Base-by-base conservation (phyloP, 164 flowering plant species). In the Cinnamomum micranthum region DNA sequence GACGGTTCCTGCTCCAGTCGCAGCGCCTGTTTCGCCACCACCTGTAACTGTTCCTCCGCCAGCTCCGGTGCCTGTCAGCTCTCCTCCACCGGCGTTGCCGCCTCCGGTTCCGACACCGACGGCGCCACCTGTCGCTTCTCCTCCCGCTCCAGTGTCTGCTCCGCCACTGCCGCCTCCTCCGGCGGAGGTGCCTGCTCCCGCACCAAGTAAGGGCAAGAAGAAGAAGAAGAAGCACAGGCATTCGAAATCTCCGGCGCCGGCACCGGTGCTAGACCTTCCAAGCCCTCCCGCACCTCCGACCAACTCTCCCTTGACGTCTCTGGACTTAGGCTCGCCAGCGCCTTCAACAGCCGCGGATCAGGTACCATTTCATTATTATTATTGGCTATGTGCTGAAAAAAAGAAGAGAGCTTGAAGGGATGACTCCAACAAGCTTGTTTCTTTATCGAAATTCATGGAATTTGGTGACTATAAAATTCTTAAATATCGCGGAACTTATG, bases 191-290 rank as follows among this genome's bases (percentile, higher is more conserved):
- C 86, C 87, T 0, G 86, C 80, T 11, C 82, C 81, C 4, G 80
- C 82, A 20, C 88, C 86, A 3, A 77, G 79, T 75, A 80, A 74
- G 74, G 74, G 80, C 76, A 80, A 74, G 74, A 69, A 69, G 71
- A 69, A 69, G 55, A 41, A 20, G 71, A 24, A 64, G 23, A 64
- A 64, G 67, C 67, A 64, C 47, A 41, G 47, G 47, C 47, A 41
- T 41, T 41, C 47, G 10, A 41, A 41, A 11, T 41, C 47, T 2
- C 50, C 7, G 1, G 20, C 71, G 11, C 71, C 71, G 71, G 52
- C 71, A 15, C 71, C 71, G 27, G 71, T 24, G 2, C 71, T 23
- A 2, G 52, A 1, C 3, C 25, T 69, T 41, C 47, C 27, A 15
- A 69, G 71, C 71, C 71, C 71, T 0, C 71, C 55, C 71, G 71